Evolutionary conservation across 2,329 filamentous ascomycete genomes (phyloP), one percentile per base, ranked within the genome.

Genomic region (Fusarium brachygibbosum): DNA sequence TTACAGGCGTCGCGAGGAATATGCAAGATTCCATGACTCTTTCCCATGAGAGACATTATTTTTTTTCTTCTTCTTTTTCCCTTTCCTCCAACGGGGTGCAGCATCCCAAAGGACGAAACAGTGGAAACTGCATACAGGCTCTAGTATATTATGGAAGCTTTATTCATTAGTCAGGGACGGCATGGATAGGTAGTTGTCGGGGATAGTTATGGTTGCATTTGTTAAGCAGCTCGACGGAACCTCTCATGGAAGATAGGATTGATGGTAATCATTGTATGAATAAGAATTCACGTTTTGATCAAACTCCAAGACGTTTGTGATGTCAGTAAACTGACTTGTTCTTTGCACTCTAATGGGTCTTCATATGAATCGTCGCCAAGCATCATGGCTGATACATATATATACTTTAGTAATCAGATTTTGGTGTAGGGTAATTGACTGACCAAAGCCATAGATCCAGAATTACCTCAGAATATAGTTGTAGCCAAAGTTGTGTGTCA

Each of bases 261-360:
- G 60, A 70, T 68, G 61, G 69, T 74, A 74, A 73, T 74, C 65
- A 71, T 49, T 74, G 72, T 74, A 74, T 59, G 63, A 74, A 69
- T 73, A 72, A 68, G 58, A 68, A 73, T 53, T 31, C 53, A 70
- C 52, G 54, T 72, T 70, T 67, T 50, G 49, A 65, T 66, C 42
- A 50, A 60, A 34, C 14, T 41, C 17, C 2, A 19, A 28, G 23
- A 21, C 19, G 16, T 34, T 29, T 6, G 16, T 23, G 19, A 48
- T 52, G 17, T 19, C n/a, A 21, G 17, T 46, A 44, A 23, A 9
- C 14, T 21, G 17, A 16, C 23, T 51, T 12, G 12, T 19, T 45
- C 13, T 34, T 6, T 3, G 23, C 23, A 21, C 8, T 19, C 19
- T 6, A 16, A 38, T 9, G 8, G 14, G 7, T 28, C 9, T 12